phyloP scores from a whole-genome alignment of 129 eudicot species.

The Helianthus tuberosus region DNA sequence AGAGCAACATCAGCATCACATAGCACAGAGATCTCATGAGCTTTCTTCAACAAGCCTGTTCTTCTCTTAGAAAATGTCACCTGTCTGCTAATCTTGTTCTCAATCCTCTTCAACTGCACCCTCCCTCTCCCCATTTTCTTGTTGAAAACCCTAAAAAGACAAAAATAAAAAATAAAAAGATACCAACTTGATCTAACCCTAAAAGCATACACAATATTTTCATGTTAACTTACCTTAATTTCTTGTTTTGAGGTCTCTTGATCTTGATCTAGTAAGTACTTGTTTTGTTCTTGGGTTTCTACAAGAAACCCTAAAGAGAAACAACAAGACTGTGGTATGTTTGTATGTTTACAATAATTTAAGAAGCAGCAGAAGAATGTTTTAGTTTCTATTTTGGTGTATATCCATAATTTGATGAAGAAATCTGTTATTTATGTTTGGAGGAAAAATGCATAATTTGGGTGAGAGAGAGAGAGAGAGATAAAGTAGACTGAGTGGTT shows the following conservation, averaged over 20 bases:
- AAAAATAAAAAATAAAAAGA: not conserved
- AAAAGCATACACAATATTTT: slow-evolving; percentile 25
- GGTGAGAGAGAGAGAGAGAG: not conserved
- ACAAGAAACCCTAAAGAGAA: slow-evolving; percentile 34
- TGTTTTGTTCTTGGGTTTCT: slow-evolving; percentile 6
- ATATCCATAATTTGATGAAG: slow-evolving; percentile 27
- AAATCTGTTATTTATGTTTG: slow-evolving; percentile 34
- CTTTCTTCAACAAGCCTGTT: slow-evolving; percentile 81
- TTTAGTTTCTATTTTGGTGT: slow-evolving; percentile 44
- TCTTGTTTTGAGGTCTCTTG: slow-evolving; percentile 12
- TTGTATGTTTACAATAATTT: slow-evolving; percentile 10
- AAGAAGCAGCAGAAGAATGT: slow-evolving; percentile 36
- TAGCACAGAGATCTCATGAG: slow-evolving; percentile 86
- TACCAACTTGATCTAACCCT: slow-evolving; percentile 25
- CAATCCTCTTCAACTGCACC: slow-evolving; percentile 84
- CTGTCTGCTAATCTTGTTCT: slow-evolving; percentile 91
- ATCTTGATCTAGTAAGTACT: slow-evolving; percentile 22
- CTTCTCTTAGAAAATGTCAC: slow-evolving; percentile 90
- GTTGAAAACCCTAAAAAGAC: slow-evolving; percentile 31
- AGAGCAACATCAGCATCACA: slow-evolving; percentile 93
- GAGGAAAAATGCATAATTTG: not conserved
- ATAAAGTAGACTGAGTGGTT: slow-evolving; percentile 13
- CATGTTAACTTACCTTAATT: slow-evolving; percentile 14
- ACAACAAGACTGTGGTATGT: slow-evolving; percentile 16
- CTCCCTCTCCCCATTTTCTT: slow-evolving; percentile 82